Base-by-base conservation (phyloP, 1,284 basidiomycete species). In the Sporisorium graminicola region DNA sequence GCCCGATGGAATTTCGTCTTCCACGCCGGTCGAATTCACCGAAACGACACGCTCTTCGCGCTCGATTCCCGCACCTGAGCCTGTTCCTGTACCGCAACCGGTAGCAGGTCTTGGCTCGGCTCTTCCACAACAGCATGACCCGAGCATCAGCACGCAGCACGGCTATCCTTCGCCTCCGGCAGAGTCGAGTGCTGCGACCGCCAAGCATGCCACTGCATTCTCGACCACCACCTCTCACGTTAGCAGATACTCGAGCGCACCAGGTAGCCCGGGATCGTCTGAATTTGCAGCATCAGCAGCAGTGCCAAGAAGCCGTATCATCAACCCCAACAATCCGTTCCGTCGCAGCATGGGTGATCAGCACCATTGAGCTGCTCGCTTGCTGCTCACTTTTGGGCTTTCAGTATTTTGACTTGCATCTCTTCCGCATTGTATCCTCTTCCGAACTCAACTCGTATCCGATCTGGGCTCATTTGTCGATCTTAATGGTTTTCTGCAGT, bases 291-390 rank as follows among this genome's bases (percentile, higher is more conserved):
- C 52, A n/a, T 5, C 31, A 22, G 29, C 53, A 18, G 56, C 49
- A 14, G 50, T 58, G 24, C 61, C 64, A 12, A 53, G 68, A 8
- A 72, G 61, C 16, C 58, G 65, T 37, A 74, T 66, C 16, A 6
- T 74, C 44, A 81, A 79, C 40, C 77, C 79, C 5, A 81, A 78
- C 53, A 80, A 81, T 35, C 79, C 79, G 10, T 81, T 81, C 69
- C 68, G 79, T 1, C 61, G 58, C 6, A 72, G 69, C 57, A 62
- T 68, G 65, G 74, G 74, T 18, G 74, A 67, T 22, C 64, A 65
- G 18, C 63, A 63, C 22, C 64, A 57, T 20, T 71, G 37, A 69
- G 37, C 16, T 10, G 5, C 29, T 35, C 20, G 22, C 40, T 29
- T 31, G 10, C 42, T 33, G 3, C 14, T 18, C 18, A 7, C 6